Base-by-base conservation (phyloP, 148 eudicot genomes). In the Persicaria maculosa region DNA sequence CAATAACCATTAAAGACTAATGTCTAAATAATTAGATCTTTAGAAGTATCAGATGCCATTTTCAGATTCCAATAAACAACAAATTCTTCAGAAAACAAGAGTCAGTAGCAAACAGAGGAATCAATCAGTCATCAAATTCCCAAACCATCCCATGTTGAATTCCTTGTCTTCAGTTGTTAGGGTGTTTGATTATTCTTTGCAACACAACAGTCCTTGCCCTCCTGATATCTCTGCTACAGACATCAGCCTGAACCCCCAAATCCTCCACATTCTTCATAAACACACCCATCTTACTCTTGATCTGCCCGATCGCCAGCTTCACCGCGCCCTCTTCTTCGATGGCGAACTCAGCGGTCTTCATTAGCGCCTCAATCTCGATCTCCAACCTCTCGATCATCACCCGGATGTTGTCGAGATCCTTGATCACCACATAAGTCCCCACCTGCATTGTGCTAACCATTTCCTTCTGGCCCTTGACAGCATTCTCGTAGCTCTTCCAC, bases 201-300 rank as follows among this genome's bases (percentile, higher is more conserved):
- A 94, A 80, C 50, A 94, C 89, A 50, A 94, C 98, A 71, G 97
- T 94, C 78, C 98, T 94, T 0, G 97, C 98, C 69, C 92, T 81
- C 16, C 98, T 85, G 78, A 94, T 90, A 74, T 94, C 97, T 12
- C 97, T 80, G 79, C 97, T 90, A 68, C 97, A 94, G 74, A 81
- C 77, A 84, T 91, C 98, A 79, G 97, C 96, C 72, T 91, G 97
- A 58, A 78, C 78, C 20, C 96, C 96, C 77, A 94, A 84, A 84
- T 90, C 97, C 77, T 94, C 98, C 8, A 87, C 97, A 81, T 85
- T 88, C 82, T 87, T 90, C 82, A 87, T 88, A 75, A 96, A 92
- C 71, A 83, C 86, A 14, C 74, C 89, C 80, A 96, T 64, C 59
- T 87, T 89, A 88, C 85, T 82, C 84, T 81, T 92, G 12, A 96